These are phyloP conservation scores for Prunus mira DNA, from an alignment of 306 rosid species.

Conservation along the genomic window DNA sequence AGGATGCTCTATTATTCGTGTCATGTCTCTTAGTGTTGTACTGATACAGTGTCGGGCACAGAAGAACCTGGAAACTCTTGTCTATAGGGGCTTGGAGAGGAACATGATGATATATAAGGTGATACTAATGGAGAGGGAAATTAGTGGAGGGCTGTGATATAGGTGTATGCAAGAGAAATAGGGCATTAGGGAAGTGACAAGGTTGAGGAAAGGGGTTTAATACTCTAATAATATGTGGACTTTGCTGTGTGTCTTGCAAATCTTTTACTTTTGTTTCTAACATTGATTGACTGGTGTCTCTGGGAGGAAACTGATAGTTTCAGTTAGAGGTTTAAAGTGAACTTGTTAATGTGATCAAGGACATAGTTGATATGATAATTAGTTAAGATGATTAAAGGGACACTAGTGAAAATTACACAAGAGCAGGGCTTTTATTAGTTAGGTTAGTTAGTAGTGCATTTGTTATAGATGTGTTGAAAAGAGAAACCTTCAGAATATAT, in stretches of 20 bases:
- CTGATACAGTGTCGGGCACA: background rate
- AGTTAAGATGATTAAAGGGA: too few species aligned
- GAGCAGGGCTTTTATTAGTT: too few species aligned
- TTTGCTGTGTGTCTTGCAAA: background rate
- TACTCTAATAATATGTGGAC: background rate
- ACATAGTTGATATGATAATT: too few species aligned
- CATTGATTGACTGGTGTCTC: background rate
- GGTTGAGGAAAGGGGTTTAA: background rate
- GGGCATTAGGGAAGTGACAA: background rate
- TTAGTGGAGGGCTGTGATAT: background rate
- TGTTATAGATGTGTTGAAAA: too few species aligned
- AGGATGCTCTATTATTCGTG: background rate
- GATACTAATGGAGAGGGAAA: too few species aligned
- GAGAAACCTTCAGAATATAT: too few species aligned
- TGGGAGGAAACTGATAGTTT: background rate
- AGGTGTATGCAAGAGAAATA: background rate
- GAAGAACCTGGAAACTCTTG: background rate
- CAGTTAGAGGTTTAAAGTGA: background rate
- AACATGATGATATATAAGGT: background rate
- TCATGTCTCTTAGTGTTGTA: background rate
- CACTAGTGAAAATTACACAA: too few species aligned
- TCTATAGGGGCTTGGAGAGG: background rate
- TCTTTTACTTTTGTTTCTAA: background rate
- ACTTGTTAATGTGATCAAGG: too few species aligned
- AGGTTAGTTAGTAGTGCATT: too few species aligned